Evolutionary conservation across 2,329 filamentous ascomycete species (phyloP), one percentile per base, ranked within the genome.

Genomic region (Cryphonectria japonica): DNA sequence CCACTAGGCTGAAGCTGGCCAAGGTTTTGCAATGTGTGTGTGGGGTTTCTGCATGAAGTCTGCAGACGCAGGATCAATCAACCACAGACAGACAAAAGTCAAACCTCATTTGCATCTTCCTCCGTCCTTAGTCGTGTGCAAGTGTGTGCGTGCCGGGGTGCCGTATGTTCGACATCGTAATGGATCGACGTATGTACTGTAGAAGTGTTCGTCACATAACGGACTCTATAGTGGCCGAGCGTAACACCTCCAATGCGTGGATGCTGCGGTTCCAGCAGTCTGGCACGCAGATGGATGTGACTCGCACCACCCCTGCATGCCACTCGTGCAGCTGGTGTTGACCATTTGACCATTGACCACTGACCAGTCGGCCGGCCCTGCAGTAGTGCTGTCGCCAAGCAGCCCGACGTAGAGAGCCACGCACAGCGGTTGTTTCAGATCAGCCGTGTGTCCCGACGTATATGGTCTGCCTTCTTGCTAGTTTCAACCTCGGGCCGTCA

Each of bases 341-440:
- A n/a, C 70, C 67, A 71, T 34, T 16, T 67, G 62, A 67, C 61
- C 63, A 64, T 59, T 54, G 66, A 26, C 70, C 67, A 71, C n/a
- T 67, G 57, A 69, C 52, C 57, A 64, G 63, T 41, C 46, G n/a
- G 9, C 26, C 41, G 70, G 67, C 70, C 70, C 70, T 71, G 70
- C 70, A 71, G 70, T 71, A 71, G 70, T 69, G 70, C 67, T 71
- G 66, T 50, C 50, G 46, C 39, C 54, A 68, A 32, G 67, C 67
- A 64, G 67, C 43, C 63, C 43, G 67, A 41, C 63, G 62, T 59
- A 67, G 63, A 54, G 57, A 69, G 46, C 46, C 62, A 71, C 67
- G 66, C 52, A 61, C 57, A 43, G 32, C 66, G 67, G 63, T 63
- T 64, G 70, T 71, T 71, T 71, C 70, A 71, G 26, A 54, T 26